Percentiles rank a stretch among this genome's conserved stretches.
Evolutionary conservation across 768 basidiomycete genomes (phyloP).

Genomic region (Xerocomus potaroensis): DNA sequence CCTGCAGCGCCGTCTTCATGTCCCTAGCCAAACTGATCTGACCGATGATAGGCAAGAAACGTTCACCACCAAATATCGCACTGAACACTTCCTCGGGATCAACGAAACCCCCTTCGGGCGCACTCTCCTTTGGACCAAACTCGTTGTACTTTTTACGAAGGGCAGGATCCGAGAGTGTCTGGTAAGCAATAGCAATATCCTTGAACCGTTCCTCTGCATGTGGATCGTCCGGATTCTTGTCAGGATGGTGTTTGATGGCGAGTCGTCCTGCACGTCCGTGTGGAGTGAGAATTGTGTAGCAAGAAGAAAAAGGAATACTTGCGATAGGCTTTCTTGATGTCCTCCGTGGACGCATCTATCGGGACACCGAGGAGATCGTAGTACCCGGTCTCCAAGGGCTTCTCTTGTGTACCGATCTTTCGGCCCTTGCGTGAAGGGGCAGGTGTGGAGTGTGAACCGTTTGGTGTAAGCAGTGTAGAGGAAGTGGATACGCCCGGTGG

Average conservation of each 20-base stretch:
- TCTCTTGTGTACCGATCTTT: conserved; percentile 86
- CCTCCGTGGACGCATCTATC: conserved; percentile 71
- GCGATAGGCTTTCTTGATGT: conserved; percentile 92
- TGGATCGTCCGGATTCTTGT: conserved; percentile 89
- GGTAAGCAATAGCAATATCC: conserved; percentile 85
- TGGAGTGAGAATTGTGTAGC: neutral
- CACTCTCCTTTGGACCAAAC: conserved; percentile 81
- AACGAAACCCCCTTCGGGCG: conserved; percentile 78
- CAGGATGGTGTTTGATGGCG: conserved; percentile 88
- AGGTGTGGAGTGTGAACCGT: conserved; percentile 19
- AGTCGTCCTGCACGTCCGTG: conserved; percentile 50
- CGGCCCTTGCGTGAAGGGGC: conserved; percentile 44
- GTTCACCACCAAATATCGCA: conserved; percentile 85
- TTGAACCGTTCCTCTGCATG: conserved; percentile 86
- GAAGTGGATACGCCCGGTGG: conserved; percentile 25
- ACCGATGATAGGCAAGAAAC: conserved; percentile 84
- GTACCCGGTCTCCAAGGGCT: conserved; percentile 85
- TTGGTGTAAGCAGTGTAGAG: conserved; percentile 13
- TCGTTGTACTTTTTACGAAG: conserved; percentile 87
- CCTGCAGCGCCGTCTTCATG: conserved; percentile 91
- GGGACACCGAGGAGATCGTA: conserved; percentile 82
- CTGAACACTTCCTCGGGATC: conserved; percentile 83
- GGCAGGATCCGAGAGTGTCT: conserved; percentile 73
- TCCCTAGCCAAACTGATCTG: conserved; percentile 83
- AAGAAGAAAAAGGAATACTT: conserved; percentile 9